Evolutionary conservation across 106 monocot species (phyloP), one percentile per base, ranked within the genome.

Genomic region (Acorus gramineus): DNA sequence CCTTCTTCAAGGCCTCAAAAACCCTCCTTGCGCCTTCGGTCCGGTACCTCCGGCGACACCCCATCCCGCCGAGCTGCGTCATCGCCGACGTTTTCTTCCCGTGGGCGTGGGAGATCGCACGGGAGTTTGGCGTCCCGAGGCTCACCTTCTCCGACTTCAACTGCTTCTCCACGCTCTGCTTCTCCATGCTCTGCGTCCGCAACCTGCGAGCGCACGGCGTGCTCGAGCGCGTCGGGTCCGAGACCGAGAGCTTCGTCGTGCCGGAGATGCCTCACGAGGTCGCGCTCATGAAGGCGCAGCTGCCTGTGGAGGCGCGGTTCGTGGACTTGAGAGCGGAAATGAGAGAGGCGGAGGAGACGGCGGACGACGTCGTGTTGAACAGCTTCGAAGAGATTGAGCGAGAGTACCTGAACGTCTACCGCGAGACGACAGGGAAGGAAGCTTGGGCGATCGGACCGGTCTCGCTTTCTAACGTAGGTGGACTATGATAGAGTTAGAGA

Each of bases 391-490:
- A 63, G 42, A 55, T 87, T 67, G 87, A 87, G 63, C 68, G 47
- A 1, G 50, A 10, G 46, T 81, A 60, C 42, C 14, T 78, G 4
- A 56, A 62, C 14, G 12, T 51, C 57, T 65, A 75, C 52, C 48
- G 48, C 42, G 64, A 69, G 64, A 57, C 77, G 9, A 63, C 49
- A 6, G 69, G 67, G 3, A 83, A 73, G 70, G 81, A 84, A 63
- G 75, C 70, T 1, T 87, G 80, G 80, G 64, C 74, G n/a, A 59
- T 87, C 14, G 87, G 87, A 3, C 84, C 84, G 6, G 10, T 87
- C 7, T 87, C 75, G 7, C 66, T 84, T 7, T 71, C 45, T 55
- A 71, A 77, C 71, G 28, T 28, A 28, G 28, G 28, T 28, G 28
- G 28, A 28, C 28, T 28, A 28, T 28, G 28, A 28, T 28, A 28